These are phyloP conservation scores for Tillandsia fasciculata DNA, from an alignment of 176 grass and related monocot species.

Conservation along the genomic window DNA sequence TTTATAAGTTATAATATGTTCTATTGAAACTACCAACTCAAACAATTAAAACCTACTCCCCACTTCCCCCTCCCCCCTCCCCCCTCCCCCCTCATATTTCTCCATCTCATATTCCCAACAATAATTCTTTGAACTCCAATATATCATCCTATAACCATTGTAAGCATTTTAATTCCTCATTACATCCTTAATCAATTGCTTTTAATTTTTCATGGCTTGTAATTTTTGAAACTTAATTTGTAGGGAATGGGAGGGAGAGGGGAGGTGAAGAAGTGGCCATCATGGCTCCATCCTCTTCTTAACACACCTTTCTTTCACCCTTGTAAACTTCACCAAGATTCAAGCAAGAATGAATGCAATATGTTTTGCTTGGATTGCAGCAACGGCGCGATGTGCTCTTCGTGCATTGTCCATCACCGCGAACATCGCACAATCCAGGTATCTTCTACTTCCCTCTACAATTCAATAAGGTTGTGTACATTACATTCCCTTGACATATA, in stretches of 20 bases:
- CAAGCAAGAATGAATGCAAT: conserved; percentile 82
- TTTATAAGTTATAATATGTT: neutral
- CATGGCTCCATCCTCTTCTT: conserved; percentile 60
- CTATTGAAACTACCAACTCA: neutral
- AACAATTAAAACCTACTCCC: neutral
- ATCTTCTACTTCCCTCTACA: neutral
- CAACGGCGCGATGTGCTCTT: conserved; percentile 47
- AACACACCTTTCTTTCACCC: conserved; percentile 52
- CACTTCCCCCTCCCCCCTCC: neutral
- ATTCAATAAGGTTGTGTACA: neutral
- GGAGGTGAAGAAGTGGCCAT: conserved; percentile 19
- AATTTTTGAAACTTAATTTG: too few species aligned
- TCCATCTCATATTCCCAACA: neutral
- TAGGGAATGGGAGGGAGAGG: neutral
- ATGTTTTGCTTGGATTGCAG: conserved; percentile 53
- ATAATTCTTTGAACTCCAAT: too few species aligned
- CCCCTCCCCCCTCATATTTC: neutral
- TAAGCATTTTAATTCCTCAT: neutral
- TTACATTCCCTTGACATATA: too few species aligned
- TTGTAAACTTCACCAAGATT: conserved; percentile 37
- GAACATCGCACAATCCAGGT: conserved; percentile 63
- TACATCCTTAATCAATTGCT: neutral
- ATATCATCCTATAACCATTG: too few species aligned
- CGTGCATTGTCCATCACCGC: conserved; percentile 40
- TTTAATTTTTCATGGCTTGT: neutral